phyloP scores from a whole-genome alignment of 1,284 basidiomycete genomes.

The Rhodotorula sp. region DNA sequence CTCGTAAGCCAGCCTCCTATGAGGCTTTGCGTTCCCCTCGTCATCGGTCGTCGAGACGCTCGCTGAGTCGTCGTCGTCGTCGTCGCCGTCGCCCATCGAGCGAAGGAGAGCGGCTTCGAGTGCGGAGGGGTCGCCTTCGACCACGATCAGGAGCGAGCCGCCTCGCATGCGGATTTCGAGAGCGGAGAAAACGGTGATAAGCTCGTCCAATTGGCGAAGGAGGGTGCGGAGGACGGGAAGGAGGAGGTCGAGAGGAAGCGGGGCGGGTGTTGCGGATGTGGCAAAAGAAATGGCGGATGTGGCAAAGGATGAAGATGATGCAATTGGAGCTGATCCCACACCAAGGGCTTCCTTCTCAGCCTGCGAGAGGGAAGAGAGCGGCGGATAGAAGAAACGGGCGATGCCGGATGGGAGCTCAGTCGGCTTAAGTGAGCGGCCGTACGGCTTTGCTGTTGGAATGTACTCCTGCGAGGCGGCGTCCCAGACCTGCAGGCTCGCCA shows the following conservation, averaged over 20 bases:
- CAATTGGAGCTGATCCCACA: neutral
- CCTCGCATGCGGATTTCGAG: constrained; percentile 80
- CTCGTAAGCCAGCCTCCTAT: constrained; percentile 59
- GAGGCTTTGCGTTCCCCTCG: constrained; percentile 48
- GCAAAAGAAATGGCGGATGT: constrained; percentile 1
- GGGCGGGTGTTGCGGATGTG: constrained; percentile 44
- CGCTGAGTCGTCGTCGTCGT: constrained; percentile 50
- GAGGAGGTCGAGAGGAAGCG: constrained; percentile 61
- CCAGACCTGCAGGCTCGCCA: constrained; percentile 72
- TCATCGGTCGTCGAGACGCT: constrained; percentile 43
- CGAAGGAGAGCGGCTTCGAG: constrained; percentile 55
- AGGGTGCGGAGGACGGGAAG: constrained; percentile 63
- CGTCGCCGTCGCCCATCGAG: constrained; percentile 50
- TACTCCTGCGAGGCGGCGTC: constrained; percentile 60
- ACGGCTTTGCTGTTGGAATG: constrained; percentile 68
- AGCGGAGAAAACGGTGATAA: constrained; percentile 57
- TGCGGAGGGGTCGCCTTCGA: constrained; percentile 66
- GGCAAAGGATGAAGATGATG: neutral
- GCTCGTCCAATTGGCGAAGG: constrained; percentile 59
- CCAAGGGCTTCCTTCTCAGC: constrained; percentile 29
- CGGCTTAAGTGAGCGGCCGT: constrained; percentile 72
- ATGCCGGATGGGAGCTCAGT: constrained; percentile 71
- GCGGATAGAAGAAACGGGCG: constrained; percentile 70
- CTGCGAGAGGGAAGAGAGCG: constrained; percentile 33
- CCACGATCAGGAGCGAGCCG: constrained; percentile 74